phyloP scores from a whole-genome alignment of 2,329 filamentous ascomycete genomes.

The Fusarium compactum region DNA sequence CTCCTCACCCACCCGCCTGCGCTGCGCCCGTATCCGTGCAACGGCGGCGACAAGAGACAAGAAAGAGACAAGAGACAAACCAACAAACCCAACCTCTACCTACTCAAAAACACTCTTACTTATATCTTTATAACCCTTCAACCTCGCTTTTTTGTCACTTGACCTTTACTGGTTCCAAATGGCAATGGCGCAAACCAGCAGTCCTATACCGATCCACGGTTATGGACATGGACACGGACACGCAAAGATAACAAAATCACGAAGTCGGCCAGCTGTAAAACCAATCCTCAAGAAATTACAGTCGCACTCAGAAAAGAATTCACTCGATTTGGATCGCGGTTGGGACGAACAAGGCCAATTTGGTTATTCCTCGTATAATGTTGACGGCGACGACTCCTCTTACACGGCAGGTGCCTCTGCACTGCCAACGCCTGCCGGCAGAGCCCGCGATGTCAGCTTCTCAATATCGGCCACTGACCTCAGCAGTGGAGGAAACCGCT shows the following conservation, averaged over 20 bases:
- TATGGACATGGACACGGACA: slow-evolving; percentile 39
- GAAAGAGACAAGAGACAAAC: slow-evolving; percentile 1
- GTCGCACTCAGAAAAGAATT: slow-evolving; percentile 69
- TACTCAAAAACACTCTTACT: slow-evolving; percentile 28
- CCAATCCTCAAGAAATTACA: slow-evolving; percentile 72
- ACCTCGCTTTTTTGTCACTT: not conserved
- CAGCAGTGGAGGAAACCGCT: slow-evolving; percentile 44
- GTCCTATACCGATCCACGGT: slow-evolving; percentile 41
- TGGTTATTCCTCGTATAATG: slow-evolving; percentile 47
- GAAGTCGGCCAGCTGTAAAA: slow-evolving; percentile 65
- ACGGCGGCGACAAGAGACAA: slow-evolving; percentile 36
- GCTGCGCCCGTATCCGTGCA: slow-evolving; percentile 46
- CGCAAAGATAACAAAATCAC: slow-evolving; percentile 58
- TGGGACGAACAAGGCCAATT: slow-evolving; percentile 66
- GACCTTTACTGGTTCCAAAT: slow-evolving; percentile 18
- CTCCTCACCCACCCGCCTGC: slow-evolving; percentile 38
- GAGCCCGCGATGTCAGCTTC: slow-evolving; percentile 61
- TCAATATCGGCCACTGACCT: slow-evolving; percentile 55
- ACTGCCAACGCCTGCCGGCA: slow-evolving; percentile 36
- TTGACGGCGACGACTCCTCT: slow-evolving; percentile 46
- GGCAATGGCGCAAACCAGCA: slow-evolving; percentile 46
- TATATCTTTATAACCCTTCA: not conserved
- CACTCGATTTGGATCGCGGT: slow-evolving; percentile 70
- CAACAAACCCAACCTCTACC: slow-evolving; percentile 27
- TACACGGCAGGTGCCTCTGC: slow-evolving; percentile 41